phyloP scores from a whole-genome alignment of 2,329 filamentous ascomycete species.

The Paecilomyces fulvus region DNA sequence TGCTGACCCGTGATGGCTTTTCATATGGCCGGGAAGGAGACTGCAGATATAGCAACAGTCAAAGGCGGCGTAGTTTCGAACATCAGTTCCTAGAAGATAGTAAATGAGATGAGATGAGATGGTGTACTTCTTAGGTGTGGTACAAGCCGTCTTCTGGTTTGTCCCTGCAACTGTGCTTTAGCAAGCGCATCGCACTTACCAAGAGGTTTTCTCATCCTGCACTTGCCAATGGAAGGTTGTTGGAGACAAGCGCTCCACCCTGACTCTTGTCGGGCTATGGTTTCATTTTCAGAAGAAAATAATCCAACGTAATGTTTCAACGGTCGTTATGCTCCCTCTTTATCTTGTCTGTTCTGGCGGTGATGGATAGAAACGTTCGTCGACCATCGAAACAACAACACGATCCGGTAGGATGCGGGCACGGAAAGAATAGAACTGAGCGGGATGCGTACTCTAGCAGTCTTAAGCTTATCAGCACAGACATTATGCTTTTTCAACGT shows the following conservation, averaged over 20 bases:
- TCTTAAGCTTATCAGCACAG: background rate
- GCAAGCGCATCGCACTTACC: background rate
- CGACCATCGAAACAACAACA: background rate
- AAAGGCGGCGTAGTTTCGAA: background rate
- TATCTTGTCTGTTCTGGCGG: background rate
- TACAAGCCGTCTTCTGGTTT: background rate
- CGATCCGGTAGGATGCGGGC: background rate
- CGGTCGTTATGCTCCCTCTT: background rate
- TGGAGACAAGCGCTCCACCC: background rate
- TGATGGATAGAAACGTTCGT: background rate
- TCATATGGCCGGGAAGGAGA: background rate
- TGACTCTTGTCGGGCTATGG: too few relatives aligned
- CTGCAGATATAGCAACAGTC: background rate
- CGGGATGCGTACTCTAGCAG: background rate
- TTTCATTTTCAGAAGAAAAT: too few relatives aligned
- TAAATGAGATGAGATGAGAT: background rate
- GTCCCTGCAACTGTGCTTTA: background rate
- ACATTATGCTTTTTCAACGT: background rate
- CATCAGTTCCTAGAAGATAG: background rate
- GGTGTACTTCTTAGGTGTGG: background rate
- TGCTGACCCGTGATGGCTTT: background rate
- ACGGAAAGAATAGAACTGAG: background rate
- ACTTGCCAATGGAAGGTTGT: background rate
- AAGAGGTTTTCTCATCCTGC: background rate
- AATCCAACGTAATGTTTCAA: background rate